Evolutionary conservation across 768 basidiomycete species (phyloP), one percentile per base, ranked within the genome.

Genomic region (Boletellus sp.): DNA sequence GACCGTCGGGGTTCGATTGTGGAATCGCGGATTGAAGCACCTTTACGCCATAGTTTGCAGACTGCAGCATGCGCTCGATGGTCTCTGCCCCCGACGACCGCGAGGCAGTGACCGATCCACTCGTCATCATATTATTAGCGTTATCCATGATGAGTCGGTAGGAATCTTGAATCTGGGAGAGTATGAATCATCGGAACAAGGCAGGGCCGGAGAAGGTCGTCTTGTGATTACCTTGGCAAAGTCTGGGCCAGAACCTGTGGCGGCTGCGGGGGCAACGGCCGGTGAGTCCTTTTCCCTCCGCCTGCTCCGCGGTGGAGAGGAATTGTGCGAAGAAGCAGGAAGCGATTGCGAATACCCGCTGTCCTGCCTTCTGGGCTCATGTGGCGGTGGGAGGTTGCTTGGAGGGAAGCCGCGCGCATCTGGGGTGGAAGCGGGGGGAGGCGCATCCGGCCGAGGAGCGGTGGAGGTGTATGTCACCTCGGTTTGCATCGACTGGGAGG

Each of bases 31-130:
- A 67, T 52, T 70, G 60, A 10, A 70, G 53, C 50, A 64, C 47
- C 33, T 72, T 69, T 36, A 54, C 55, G 35, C 76, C 72, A 50
- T 67, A 68, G 50, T 58, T 62, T 33, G 77, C 76, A 32, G 76
- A 73, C 57, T 75, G 74, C 42, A 70, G 33, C 70, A 77, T 74
- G 50, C 70, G 71, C 11, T 78, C 77, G n/a, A 77, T 46, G 19
- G 45, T 58, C 47, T 75, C 73, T 10, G 38, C 60, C 17, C 69
- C 60, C 55, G 57, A 62, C 32, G 50, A 44, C 44, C 52, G 61
- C 45, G 46, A 58, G 54, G 42, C 59, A 52, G 31, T 58, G 51
- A 56, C 61, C 50, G 60, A 44, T 43, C 55, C 62, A 15, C 53
- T 37, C 13, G 48, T 24, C 47, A 71, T 44, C 49, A 70, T 60